A percentile compares a stretch with the other conserved stretches of the same genome.
phyloP scores from a whole-genome alignment of 2,329 filamentous ascomycete species.

The Pyrenophora tritici-repentis region DNA sequence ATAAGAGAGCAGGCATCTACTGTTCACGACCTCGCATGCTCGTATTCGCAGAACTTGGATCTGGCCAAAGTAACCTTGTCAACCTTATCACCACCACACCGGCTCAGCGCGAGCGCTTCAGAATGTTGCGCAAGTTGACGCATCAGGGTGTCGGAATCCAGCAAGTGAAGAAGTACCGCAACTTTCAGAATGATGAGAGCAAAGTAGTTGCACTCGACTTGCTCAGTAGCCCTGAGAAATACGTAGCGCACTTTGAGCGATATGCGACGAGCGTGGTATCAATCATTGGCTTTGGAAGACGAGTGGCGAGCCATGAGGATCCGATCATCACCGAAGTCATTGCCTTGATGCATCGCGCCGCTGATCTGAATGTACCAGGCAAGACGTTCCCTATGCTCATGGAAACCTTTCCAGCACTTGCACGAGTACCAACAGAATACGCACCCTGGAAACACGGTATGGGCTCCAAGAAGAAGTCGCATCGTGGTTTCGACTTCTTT shows the following conservation, averaged over 20 bases:
- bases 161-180: constrained; percentile 59
- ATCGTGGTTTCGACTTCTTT: constrained; percentile 44
- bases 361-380: constrained; percentile 56
- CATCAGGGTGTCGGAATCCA: constrained; percentile 51
- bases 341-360: constrained; percentile 62
- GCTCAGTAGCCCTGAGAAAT: constrained; percentile 52
- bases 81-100: constrained; percentile 43
- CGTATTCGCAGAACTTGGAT: constrained; percentile 50
- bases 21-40: constrained; percentile 56
- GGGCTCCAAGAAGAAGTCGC: constrained; percentile 30
- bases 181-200: constrained; percentile 65
- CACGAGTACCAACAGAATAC: constrained; percentile 57
- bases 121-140: constrained; percentile 40
- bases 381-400: constrained; percentile 64
- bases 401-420: constrained; percentile 62
- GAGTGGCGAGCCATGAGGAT: constrained; percentile 57
- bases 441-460: constrained; percentile 46
- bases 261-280: constrained; percentile 60
- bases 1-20: constrained; percentile 59
- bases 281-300: constrained; percentile 62
- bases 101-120: constrained; percentile 38
- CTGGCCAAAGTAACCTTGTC: constrained; percentile 43
- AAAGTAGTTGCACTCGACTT: constrained; percentile 57
- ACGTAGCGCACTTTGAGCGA: constrained; percentile 60
- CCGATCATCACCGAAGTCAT: constrained; percentile 66